phyloP scores from a whole-genome alignment of 2,329 filamentous ascomycete species.

The Penicillium digitatum region DNA sequence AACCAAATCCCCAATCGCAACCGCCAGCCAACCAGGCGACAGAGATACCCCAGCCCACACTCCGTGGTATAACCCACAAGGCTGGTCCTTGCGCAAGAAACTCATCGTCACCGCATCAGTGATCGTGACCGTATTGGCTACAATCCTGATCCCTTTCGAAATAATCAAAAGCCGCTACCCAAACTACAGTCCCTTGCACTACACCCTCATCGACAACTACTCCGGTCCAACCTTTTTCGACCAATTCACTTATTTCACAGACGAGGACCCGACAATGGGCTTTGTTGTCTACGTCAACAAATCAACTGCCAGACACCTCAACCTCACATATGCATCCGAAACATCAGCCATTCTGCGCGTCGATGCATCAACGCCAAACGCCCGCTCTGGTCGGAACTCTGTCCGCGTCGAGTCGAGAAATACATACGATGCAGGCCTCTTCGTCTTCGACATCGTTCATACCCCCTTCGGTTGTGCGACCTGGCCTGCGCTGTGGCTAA shows the following conservation, averaged over 20 bases:
- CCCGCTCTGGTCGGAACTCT: constrained; percentile 59
- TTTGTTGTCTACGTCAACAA: constrained; percentile 46
- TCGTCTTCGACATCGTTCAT: constrained; percentile 63
- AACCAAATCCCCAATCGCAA: constrained; percentile 17
- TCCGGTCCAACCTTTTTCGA: constrained; percentile 44
- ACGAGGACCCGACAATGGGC: constrained; percentile 43
- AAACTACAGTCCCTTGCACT: constrained; percentile 41
- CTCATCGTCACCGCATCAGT: constrained; percentile 40
- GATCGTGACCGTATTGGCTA: constrained; percentile 45
- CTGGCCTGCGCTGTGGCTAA: constrained; percentile 65
- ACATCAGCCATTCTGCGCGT: constrained; percentile 56
- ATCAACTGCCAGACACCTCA: constrained; percentile 37
- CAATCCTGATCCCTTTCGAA: constrained; percentile 46
- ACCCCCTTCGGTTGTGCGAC: constrained; percentile 61
- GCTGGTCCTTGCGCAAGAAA: constrained; percentile 55
- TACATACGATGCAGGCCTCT: constrained; percentile 61
- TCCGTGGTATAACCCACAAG: constrained; percentile 48
- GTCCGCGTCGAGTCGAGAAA: constrained; percentile 60
- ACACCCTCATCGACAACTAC: constrained; percentile 43
- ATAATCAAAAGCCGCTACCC: constrained; percentile 43
- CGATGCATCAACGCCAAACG: constrained; percentile 57
- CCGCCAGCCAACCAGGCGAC: constrained; percentile 10
- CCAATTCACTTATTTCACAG: constrained; percentile 46
- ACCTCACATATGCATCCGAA: constrained; percentile 59
- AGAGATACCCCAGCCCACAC: neutral